A percentile compares a stretch with the other conserved stretches of the same genome.
Evolutionary conservation across 306 rosid genomes (phyloP).

Genomic region (Carpinus fangiana): DNA sequence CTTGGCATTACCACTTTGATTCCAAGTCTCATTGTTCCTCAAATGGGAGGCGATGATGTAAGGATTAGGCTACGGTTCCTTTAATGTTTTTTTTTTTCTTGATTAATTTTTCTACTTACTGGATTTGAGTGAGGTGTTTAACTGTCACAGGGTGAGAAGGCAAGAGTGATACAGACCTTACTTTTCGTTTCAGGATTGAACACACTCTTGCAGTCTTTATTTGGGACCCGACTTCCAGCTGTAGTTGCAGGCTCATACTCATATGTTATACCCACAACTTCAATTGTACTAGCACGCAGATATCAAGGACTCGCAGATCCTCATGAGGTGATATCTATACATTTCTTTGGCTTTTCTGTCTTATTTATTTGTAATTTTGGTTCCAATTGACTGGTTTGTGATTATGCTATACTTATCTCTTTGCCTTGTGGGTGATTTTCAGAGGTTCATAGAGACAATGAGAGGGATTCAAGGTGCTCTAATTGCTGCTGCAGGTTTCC

Average conservation of each 20-base stretch:
- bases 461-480: constrained; percentile 88
- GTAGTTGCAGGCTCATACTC: constrained; percentile 46
- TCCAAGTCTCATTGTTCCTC: constrained; percentile 74
- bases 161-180: constrained; percentile 47
- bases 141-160: constrained; percentile 44
- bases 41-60: constrained; percentile 87
- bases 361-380: background rate
- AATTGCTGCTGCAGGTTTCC: constrained; percentile 66
- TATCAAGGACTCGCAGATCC: constrained; percentile 34
- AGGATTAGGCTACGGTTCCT: constrained; percentile 1
- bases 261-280: constrained; percentile 39
- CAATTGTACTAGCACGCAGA: constrained; percentile 45
- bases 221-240: constrained; percentile 55
- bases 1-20: constrained; percentile 72
- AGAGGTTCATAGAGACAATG: constrained; percentile 75
- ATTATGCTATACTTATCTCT: background rate
- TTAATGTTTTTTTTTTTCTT: background rate
- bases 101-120: background rate
- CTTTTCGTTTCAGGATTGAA: constrained; percentile 55
- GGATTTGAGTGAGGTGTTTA: background rate
- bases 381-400: background rate
- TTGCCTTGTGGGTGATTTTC: constrained; percentile 14
- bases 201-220: constrained; percentile 50
- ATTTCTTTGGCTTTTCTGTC: background rate
- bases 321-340: constrained; percentile 32